Conservation (phyloP, 805 yeast species). For the Saccharomycopsis sp. region DNA sequence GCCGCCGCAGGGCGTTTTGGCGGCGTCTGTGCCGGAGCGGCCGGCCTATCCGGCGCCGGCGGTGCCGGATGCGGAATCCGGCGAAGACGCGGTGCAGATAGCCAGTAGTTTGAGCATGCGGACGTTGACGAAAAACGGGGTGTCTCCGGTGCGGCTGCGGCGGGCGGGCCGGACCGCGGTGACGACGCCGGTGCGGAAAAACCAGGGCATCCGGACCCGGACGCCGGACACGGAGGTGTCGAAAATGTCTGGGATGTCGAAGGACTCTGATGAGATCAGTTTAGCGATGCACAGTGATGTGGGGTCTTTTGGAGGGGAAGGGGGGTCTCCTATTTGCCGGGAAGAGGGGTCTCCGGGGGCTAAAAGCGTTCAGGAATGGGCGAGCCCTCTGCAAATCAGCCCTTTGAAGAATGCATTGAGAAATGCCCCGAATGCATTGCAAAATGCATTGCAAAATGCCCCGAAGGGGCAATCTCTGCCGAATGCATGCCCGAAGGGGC, state of each 20-base stretch:
- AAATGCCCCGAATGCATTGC: too few species aligned
- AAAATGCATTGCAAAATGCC: too few species aligned
- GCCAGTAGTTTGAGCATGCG: slow-evolving; percentile 10
- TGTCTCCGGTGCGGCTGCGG: too few species aligned
- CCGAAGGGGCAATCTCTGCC: too few species aligned
- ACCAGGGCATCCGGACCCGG: neutral
- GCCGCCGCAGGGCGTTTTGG: neutral
- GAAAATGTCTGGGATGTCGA: neutral
- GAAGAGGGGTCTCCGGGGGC: slow-evolving; percentile 2
- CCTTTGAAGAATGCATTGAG: too few species aligned
- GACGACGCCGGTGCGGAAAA: neutral
- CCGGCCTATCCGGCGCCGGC: neutral
- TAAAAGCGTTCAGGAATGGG: too few species aligned
- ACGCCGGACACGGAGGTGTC: slow-evolving; percentile 6
- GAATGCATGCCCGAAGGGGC: too few species aligned
- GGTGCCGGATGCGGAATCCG: slow-evolving; percentile 4
- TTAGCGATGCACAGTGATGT: slow-evolving; percentile 5
- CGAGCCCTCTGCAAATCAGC: too few species aligned
- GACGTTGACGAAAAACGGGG: slow-evolving; percentile 8
- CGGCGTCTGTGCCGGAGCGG: neutral
- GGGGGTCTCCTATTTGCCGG: too few species aligned
- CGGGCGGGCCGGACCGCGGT: too few species aligned
- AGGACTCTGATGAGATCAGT: slow-evolving; percentile 1
- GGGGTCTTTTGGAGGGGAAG: too few species aligned
- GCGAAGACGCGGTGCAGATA: slow-evolving; percentile 1